phyloP scores from a whole-genome alignment of 2,329 filamentous ascomycete genomes.

The Claviceps digitariae region DNA sequence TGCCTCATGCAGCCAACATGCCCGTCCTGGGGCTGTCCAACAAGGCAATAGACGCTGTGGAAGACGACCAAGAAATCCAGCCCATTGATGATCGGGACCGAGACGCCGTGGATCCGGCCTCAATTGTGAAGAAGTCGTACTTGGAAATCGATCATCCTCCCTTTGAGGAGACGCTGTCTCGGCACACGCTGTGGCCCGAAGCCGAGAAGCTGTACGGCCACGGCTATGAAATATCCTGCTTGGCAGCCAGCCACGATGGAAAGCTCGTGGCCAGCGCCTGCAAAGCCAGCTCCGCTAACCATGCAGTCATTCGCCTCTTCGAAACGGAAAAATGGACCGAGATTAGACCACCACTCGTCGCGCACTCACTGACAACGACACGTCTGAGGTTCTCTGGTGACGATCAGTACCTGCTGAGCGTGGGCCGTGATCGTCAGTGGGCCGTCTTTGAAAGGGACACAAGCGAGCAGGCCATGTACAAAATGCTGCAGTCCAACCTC shows the following conservation, averaged over 20 bases:
- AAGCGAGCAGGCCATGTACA: slow-evolving; percentile 31
- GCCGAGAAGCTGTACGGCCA: slow-evolving; percentile 95
- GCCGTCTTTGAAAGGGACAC: slow-evolving; percentile 53
- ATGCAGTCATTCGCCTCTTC: slow-evolving; percentile 86
- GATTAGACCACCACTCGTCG: slow-evolving; percentile 66
- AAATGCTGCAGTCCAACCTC: slow-evolving; percentile 49
- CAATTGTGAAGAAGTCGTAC: slow-evolving; percentile 43
- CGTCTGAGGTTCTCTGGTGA: slow-evolving; percentile 66
- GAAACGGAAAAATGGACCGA: slow-evolving; percentile 82
- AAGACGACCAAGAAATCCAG: slow-evolving; percentile 33
- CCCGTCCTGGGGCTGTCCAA: slow-evolving; percentile 92
- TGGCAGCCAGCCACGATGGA: slow-evolving; percentile 65
- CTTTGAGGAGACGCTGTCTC: slow-evolving; percentile 76
- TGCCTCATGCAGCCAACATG: slow-evolving; percentile 87
- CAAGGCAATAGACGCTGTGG: slow-evolving; percentile 61
- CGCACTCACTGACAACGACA: slow-evolving; percentile 77
- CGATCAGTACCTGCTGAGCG: slow-evolving; percentile 65
- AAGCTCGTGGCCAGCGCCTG: slow-evolving; percentile 78
- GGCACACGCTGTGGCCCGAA: slow-evolving; percentile 91
- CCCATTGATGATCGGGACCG: slow-evolving; percentile 33
- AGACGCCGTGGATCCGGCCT: slow-evolving; percentile 41
- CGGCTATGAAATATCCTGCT: slow-evolving; percentile 87
- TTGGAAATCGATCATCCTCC: slow-evolving; percentile 62
- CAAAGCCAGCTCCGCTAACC: slow-evolving; percentile 81
- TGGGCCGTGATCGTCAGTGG: slow-evolving; percentile 88